Percentiles rank a stretch among this genome's conserved stretches.
Conservation (phyloP, 106 monocot species). For the Amphibolis antarctica region DNA sequence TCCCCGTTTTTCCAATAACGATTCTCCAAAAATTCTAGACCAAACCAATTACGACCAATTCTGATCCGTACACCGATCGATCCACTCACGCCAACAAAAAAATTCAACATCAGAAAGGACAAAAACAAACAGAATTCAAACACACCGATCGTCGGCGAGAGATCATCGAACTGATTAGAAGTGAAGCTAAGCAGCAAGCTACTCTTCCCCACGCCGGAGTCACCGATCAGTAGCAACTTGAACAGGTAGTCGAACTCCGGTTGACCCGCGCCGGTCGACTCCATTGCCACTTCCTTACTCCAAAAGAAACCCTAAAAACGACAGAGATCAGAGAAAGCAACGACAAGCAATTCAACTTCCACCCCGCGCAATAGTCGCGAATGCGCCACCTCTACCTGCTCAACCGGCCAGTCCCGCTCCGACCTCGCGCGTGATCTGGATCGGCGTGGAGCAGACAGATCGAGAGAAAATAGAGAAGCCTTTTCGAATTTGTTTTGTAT, state of each 20-base stretch:
- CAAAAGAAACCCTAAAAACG: background rate
- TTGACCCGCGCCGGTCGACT: conserved; percentile 39
- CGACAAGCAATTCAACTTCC: too few relatives aligned
- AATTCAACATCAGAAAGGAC: background rate
- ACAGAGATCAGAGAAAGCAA: background rate
- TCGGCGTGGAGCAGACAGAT: too few relatives aligned
- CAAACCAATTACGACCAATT: too few relatives aligned
- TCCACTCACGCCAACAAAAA: background rate
- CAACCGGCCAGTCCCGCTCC: too few relatives aligned
- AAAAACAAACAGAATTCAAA: background rate
- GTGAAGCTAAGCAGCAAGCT: conserved; percentile 80
- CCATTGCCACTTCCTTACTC: conserved; percentile 20
- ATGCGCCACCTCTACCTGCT: too few relatives aligned
- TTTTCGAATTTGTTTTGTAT: too few relatives aligned
- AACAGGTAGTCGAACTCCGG: conserved; percentile 94
- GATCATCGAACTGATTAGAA: conserved; percentile 82
- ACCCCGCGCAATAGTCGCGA: too few relatives aligned
- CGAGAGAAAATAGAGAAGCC: too few relatives aligned
- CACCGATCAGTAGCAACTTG: conserved; percentile 85
- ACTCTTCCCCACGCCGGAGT: conserved; percentile 96
- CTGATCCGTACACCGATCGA: background rate
- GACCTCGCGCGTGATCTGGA: too few relatives aligned
- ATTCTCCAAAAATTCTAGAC: too few relatives aligned
- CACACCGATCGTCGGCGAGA: conserved; percentile 87
- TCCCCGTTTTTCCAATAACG: too few relatives aligned